Evolutionary conservation across 108 stramenopile species (phyloP), one percentile per base, ranked within the genome.

Genomic region (Fistulifera pelliculosa): DNA sequence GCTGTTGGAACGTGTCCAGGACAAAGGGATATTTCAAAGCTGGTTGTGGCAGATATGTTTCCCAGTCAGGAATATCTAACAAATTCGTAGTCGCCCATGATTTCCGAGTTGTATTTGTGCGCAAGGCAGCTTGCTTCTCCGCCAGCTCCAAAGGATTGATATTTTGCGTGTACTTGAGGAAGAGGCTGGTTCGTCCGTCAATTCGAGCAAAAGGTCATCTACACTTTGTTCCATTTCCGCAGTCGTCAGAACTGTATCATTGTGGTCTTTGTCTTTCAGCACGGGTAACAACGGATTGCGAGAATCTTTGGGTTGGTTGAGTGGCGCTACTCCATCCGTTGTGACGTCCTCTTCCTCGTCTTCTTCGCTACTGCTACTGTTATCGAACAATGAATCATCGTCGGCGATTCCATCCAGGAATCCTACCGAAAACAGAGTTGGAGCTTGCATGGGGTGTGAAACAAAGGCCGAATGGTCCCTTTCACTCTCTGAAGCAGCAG

Each of bases 1-100:
- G 89, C 62, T 92, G 84, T 70, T 97, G 96, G 63, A 97, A 97
- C 47, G 64, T 74, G 61, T 97, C 96, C 13, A 97, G 59, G 43
- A 66, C 67, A 56, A 86, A 86, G 13, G 85, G 81, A 66, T 66
- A 86, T 10, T 69, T 61, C 1, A 81, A 63, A 5, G 83, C 83
- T 0, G 83, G 83, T 41, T 81, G 23, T 11, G 85, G 85, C 23
- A 85, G 64, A 17, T 64, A 72, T 1, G 80, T 53, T 52, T 85
- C 55, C 56, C 86, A 85, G 49, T 90, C 89, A 8, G 74, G 50
- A 47, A 71, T 78, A 18, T 69, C 56, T 12, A 83, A 56, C 18
- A 80, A 55, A 22, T 74, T 76, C 10, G 89, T 90, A 23, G 70
- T 79, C 0, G 89, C 89, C 89, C 89, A 90, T 12, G 83, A 76